Percentiles rank a stretch among this genome's conserved stretches.
Evolutionary conservation across 352 stramenopile genomes (phyloP).

Genomic region (Phytopythium delawarense): DNA sequence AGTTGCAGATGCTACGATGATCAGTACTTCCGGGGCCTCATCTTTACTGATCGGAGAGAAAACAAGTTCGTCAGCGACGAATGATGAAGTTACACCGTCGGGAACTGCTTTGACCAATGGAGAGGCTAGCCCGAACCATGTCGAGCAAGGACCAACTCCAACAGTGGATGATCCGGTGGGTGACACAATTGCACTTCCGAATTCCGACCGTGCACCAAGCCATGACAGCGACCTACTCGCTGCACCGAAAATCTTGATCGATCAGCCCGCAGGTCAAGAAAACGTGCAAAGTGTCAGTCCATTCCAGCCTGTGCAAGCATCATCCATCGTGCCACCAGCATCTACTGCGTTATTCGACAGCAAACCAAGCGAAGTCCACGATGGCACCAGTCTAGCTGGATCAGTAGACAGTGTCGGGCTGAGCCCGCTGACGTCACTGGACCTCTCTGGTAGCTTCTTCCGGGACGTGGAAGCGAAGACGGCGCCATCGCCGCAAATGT

Average conservation of each 20-base stretch:
- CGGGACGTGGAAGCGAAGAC: not conserved
- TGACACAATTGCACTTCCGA: not conserved
- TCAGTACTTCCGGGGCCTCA: not conserved
- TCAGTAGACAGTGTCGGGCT: not conserved
- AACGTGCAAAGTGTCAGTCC: too few relatives aligned
- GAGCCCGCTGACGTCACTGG: slow-evolving; percentile 3
- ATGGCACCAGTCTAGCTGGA: not conserved
- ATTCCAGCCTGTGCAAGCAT: not conserved
- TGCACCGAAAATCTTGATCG: not conserved
- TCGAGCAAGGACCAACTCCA: too few relatives aligned
- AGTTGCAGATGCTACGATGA: not conserved
- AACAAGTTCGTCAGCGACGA: too few relatives aligned
- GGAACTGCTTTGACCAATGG: too few relatives aligned
- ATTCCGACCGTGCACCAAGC: too few relatives aligned
- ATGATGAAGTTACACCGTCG: too few relatives aligned
- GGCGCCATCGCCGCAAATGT: not conserved
- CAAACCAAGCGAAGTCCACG: not conserved
- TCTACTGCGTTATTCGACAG: too few relatives aligned
- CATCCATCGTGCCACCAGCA: not conserved
- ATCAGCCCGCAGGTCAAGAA: not conserved
- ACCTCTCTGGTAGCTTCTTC: slow-evolving; percentile 4
- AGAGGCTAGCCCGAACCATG: too few relatives aligned
- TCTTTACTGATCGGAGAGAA: too few relatives aligned
- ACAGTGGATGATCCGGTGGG: not conserved
- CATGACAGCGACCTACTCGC: too few relatives aligned